phyloP scores from a whole-genome alignment of 2,329 filamentous ascomycete genomes.

The Penicillium sp. region DNA sequence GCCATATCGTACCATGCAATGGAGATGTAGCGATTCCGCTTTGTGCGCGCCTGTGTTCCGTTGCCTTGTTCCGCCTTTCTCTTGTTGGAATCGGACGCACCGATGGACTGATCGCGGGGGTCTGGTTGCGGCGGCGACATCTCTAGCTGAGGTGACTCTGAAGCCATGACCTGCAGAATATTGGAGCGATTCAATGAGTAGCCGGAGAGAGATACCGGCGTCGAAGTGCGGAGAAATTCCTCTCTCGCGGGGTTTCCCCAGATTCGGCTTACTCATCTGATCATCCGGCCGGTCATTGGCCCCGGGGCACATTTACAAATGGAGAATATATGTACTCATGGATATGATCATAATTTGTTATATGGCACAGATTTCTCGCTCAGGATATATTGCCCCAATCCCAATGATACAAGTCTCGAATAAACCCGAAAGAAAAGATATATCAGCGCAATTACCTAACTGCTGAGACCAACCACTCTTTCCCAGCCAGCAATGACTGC shows the following conservation, averaged over 20 bases:
- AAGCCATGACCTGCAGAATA: conserved; percentile 22
- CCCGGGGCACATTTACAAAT: neutral
- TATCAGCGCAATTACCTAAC: neutral
- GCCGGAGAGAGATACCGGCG: conserved; percentile 11
- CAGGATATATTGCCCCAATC: too few species aligned
- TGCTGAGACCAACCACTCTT: conserved; percentile 9
- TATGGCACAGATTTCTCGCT: neutral
- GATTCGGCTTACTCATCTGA: conserved; percentile 23
- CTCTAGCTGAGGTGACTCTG: conserved; percentile 29
- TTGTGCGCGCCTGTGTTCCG: conserved; percentile 48
- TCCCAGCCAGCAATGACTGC: conserved; percentile 8
- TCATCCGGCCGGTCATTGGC: conserved; percentile 9
- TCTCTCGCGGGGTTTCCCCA: conserved; percentile 29
- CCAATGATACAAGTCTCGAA: neutral
- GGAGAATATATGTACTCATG: neutral
- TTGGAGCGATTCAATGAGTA: conserved; percentile 3
- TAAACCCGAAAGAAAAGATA: neutral
- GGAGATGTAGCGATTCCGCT: conserved; percentile 59
- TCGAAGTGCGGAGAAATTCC: conserved; percentile 32
- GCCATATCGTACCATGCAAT: conserved; percentile 51
- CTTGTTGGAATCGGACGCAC: conserved; percentile 28
- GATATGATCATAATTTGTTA: neutral
- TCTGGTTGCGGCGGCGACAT: conserved; percentile 19
- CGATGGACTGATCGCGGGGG: conserved; percentile 19
- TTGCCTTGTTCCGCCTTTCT: conserved; percentile 37